phyloP scores from a whole-genome alignment of 768 basidiomycete species.

The Thelephora ganbajun region DNA sequence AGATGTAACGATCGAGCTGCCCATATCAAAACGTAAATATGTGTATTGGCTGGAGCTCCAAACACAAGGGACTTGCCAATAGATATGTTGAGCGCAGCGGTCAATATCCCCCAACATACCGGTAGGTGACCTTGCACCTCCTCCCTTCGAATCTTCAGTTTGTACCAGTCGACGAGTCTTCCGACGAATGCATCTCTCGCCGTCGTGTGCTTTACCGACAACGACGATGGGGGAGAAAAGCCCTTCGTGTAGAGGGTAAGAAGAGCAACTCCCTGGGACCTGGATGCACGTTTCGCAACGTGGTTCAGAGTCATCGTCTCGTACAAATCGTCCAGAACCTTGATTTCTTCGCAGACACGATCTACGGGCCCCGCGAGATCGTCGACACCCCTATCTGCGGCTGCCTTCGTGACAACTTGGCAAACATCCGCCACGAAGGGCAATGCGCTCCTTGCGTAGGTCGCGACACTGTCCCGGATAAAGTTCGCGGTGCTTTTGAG shows the following conservation, averaged over 20 bases:
- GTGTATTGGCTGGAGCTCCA: background rate
- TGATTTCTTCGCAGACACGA: conserved; percentile 28
- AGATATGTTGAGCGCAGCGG: conserved; percentile 58
- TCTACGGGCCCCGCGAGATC: conserved; percentile 6
- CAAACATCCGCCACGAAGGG: conserved; percentile 73
- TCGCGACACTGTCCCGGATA: conserved; percentile 54
- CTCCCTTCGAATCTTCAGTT: conserved; percentile 49
- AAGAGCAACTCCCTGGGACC: conserved; percentile 84
- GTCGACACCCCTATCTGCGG: background rate
- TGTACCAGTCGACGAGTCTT: conserved; percentile 50
- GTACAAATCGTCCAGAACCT: conserved; percentile 58
- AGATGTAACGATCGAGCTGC: conserved; percentile 75
- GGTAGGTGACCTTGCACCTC: conserved; percentile 73
- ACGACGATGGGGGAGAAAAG: conserved; percentile 40
- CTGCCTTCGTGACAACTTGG: conserved; percentile 14
- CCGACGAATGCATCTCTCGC: conserved; percentile 13
- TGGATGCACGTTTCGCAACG: conserved; percentile 75
- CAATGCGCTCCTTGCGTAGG: conserved; percentile 65
- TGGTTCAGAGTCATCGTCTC: conserved; percentile 85
- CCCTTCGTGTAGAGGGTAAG: conserved; percentile 80
- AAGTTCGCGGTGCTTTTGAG: conserved; percentile 38
- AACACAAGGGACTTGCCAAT: conserved; percentile 34
- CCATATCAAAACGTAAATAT: background rate
- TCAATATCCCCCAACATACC: conserved; percentile 81
- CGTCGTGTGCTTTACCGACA: conserved; percentile 8